Base-by-base conservation (phyloP, 345 rosid genomes). In the Erysimum cheiranthoides region DNA sequence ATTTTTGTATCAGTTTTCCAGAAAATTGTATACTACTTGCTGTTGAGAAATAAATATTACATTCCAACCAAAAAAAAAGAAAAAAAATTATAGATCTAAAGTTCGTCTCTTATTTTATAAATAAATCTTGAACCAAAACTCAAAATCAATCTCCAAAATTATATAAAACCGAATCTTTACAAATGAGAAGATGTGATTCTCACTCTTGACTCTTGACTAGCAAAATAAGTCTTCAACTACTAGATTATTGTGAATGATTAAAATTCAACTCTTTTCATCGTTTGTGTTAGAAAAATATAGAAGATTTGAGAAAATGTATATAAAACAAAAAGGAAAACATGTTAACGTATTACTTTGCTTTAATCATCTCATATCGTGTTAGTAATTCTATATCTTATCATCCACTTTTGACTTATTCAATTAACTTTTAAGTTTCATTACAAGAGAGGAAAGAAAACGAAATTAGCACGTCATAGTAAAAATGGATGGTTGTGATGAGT, bases 381-480 rank as follows among this genome's bases (percentile, higher is more conserved):
- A 8, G n/a, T 57, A 45, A 58, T 18, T 70, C 25, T 45, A 21
- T 57, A 45, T 70, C 9, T 45, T 40, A 40, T 51, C 42, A 62
- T 17, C 46, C 25, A 63, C 36, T 53, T 73, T 73, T 73, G 71
- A 73, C 77, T 64, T 18, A 5, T 70, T 53, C 70, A 42, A 64
- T 63, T 18, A 53, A 64, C 70, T 54, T 54, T 73, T 30, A 38
- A 64, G 39, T 61, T 18, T 72, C 12, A 39, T 39, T 31, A 36
- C 8, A 53, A 71, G 7, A 34, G 5, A 14, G 30, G 8, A 4
- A 17, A 18, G 5, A 35, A 11, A 38, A 42, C 61, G 30, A 58
- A 16, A 16, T 14, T 14, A 28, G 42, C 52, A 71, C 39, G 45
- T 52, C 35, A 39, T 3, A 36, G 5, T 17, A 10, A 59, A 59